Base-by-base conservation (phyloP, 2,329 filamentous ascomycete species). In the Fusarium sambucinum region DNA sequence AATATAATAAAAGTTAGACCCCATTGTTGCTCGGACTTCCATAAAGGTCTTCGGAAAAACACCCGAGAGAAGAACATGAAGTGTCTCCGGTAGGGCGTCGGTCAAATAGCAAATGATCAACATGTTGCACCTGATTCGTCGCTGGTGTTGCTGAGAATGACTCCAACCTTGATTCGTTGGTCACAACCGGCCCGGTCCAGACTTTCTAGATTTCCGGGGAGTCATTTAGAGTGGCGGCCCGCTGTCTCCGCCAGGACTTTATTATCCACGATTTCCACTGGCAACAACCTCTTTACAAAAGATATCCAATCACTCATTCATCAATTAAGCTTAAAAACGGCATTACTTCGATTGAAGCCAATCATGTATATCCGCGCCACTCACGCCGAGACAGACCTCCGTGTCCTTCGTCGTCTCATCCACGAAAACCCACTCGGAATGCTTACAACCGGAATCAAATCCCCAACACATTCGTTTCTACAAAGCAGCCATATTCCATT, bases 401-500 rank as follows among this genome's bases (percentile, higher is more conserved):
- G 79, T 0, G 76, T 78, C 4, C 82, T 91, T 19, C 84, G 83
- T 25, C 76, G 83, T 50, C 81, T 91, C 59, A 87, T 91, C 69
- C 81, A 80, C 19, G 80, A 85, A 12, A 86, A 89, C 69, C 87
- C 89, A 0, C 80, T 91, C 0, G 89, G 89, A 1, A 80, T 90
- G 29, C 71, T 91, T 13, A 90, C 87, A 7, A 91, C 89, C 0
- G 86, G 85, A 3, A 86, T 91, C 40, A 74, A 78, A 6, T 89
- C 85, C 0, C 38, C 77, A 10, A 73, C 69, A 0, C 78, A 83
- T 63, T 82, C 84, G 0, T 78, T 84, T 11, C 81, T 90, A 2
- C 87, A 88, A 72, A 83, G 81, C 57, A 87, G 81, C 46, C 88
- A 90, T 68, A 85, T 90, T n/a, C 87, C 88, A 0, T 90, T 83